Evolutionary conservation across 139 green algal species (phyloP).

Genomic region (Desmodesmus armatus): DNA sequence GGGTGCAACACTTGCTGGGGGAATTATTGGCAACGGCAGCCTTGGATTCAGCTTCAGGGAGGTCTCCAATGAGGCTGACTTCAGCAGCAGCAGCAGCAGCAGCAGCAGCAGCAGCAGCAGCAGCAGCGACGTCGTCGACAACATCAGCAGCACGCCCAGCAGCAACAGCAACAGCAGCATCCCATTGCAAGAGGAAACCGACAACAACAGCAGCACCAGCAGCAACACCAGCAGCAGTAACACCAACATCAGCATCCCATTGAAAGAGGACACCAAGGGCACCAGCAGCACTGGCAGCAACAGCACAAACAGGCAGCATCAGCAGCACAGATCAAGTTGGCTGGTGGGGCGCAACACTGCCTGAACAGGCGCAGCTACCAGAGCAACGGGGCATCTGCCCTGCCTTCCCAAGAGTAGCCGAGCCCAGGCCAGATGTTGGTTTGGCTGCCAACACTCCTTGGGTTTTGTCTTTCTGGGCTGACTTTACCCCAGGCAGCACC

Average conservation of each 20-base stretch:
- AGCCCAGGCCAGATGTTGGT: too few relatives aligned
- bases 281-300: background rate
- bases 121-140: background rate
- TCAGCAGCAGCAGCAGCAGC: slow-evolving; percentile 20
- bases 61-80: background rate
- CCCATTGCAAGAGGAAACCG: background rate
- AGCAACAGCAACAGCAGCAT: background rate
- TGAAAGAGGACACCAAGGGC: too few relatives aligned
- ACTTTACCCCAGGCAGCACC: too few relatives aligned
- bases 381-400: too few relatives aligned
- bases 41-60: background rate
- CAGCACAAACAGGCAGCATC: background rate
- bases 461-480: too few relatives aligned
- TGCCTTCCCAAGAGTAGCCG: too few relatives aligned
- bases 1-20: background rate
- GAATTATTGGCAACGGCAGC: background rate
- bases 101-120: slow-evolving; percentile 17
- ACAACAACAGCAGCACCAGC: background rate
- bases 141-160: background rate
- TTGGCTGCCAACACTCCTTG: too few relatives aligned
- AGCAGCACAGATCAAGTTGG: background rate
- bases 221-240: background rate
- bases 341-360: background rate
- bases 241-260: background rate
- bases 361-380: too few relatives aligned